These are phyloP conservation scores for Erigeron canadensis DNA, from an alignment of 129 eudicot genomes.

Conservation along the genomic window DNA sequence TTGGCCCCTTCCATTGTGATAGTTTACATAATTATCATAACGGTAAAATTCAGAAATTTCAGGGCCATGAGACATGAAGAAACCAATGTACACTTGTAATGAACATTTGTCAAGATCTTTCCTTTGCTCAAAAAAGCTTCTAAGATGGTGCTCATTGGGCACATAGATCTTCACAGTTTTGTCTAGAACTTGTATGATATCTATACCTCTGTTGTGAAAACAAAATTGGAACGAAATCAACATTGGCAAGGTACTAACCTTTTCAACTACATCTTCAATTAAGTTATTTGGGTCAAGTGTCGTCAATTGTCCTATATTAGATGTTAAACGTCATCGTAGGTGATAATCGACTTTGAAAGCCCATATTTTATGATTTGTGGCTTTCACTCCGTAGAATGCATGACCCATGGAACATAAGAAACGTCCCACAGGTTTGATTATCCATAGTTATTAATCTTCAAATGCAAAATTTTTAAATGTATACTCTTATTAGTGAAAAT, in stretches of 20 bases:
- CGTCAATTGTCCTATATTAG: too few species aligned
- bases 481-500: too few species aligned
- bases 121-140: constrained; percentile 20
- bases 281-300: too few species aligned
- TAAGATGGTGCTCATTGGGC: constrained; percentile 24
- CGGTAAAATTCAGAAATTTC: constrained; percentile 22
- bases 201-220: constrained; percentile 23
- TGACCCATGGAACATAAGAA: too few species aligned
- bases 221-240: constrained; percentile 27
- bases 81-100: constrained; percentile 38
- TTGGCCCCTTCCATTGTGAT: constrained; percentile 18
- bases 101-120: constrained; percentile 12
- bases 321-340: too few species aligned
- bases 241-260: constrained; percentile 10
- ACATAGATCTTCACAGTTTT: constrained; percentile 26
- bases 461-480: too few species aligned
- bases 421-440: too few species aligned
- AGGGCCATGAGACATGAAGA: constrained; percentile 19
- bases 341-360: too few species aligned
- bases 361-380: too few species aligned
- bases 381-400: too few species aligned
- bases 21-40: constrained; percentile 33
- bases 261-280: constrained; percentile 31
- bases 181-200: constrained; percentile 30
- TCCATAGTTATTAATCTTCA: too few species aligned